Evolutionary conservation across 257 asterid genomes (phyloP).

Genomic region (Thymus mandschuricus): DNA sequence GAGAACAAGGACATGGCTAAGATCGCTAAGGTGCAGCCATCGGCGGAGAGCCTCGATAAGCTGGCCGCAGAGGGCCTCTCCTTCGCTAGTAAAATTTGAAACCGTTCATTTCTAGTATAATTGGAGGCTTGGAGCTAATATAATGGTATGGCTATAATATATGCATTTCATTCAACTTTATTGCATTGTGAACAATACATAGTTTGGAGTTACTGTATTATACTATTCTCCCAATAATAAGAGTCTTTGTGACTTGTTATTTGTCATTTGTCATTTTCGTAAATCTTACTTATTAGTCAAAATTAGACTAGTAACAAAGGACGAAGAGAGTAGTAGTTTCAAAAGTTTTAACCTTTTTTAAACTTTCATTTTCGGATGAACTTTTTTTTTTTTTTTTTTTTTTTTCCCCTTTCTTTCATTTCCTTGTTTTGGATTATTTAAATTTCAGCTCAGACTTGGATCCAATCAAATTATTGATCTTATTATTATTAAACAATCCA

Average conservation of each 20-base stretch:
- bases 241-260: background rate
- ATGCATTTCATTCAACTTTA: background rate
- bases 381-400: too few relatives aligned
- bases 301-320: too few relatives aligned
- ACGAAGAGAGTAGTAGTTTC: too few relatives aligned
- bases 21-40: constrained; percentile 73
- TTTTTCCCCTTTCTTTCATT: too few relatives aligned
- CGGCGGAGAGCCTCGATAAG: constrained; percentile 56
- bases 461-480: too few relatives aligned
- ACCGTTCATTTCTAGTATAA: background rate
- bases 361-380: too few relatives aligned
- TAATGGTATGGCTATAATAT: background rate
- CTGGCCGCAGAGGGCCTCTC: constrained; percentile 69
- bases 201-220: background rate
- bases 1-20: constrained; percentile 85
- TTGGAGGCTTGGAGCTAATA: background rate
- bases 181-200: background rate
- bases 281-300: too few relatives aligned
- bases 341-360: too few relatives aligned
- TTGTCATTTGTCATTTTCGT: too few relatives aligned
- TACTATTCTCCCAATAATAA: constrained; percentile 1
- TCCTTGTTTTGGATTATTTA: too few relatives aligned
- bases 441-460: too few relatives aligned
- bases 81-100: constrained; percentile 74
- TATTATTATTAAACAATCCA: too few relatives aligned